Percentiles rank a stretch among this genome's conserved stretches.
These are phyloP conservation scores for Aquanectria penicillioides DNA, from an alignment of 2,329 filamentous ascomycete genomes.

Conservation along the genomic window DNA sequence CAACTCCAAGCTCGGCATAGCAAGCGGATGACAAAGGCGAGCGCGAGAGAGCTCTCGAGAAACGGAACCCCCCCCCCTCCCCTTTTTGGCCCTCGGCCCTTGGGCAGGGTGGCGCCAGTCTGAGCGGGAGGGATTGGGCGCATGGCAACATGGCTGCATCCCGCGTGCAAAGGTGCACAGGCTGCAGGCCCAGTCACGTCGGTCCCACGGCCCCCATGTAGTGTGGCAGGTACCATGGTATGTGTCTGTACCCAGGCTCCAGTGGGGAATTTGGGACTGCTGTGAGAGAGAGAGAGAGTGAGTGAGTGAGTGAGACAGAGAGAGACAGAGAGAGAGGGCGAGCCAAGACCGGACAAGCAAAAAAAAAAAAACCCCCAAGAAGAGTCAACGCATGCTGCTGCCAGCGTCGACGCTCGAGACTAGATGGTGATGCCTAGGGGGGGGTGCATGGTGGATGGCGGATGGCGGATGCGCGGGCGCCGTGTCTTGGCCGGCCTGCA, in stretches of 20 bases:
- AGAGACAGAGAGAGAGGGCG: conserved; percentile 1
- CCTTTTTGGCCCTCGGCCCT: neutral
- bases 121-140: conserved; percentile 10
- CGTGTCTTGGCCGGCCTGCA: conserved; percentile 9
- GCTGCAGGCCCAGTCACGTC: conserved; percentile 20
- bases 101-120: conserved; percentile 16
- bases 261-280: conserved; percentile 23
- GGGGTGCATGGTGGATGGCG: conserved; percentile 13
- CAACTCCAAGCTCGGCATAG: too few relatives aligned
- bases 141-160: conserved; percentile 16
- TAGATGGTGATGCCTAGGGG: neutral
- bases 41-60: too few relatives aligned
- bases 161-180: conserved; percentile 10
- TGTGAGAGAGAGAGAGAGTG: conserved; percentile 29
- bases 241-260: neutral
- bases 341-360: conserved; percentile 35
- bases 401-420: too few relatives aligned
- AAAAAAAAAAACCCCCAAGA: neutral
- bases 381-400: neutral
- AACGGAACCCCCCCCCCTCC: too few relatives aligned
- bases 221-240: too few relatives aligned
- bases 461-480: conserved; percentile 7
- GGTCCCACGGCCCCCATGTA: conserved; percentile 1
- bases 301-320: too few relatives aligned
- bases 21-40: too few relatives aligned